Percentiles rank a stretch among this genome's conserved stretches.
Evolutionary conservation across 2,329 filamentous ascomycete species (phyloP).

Genomic region (Colletotrichum kahawae): DNA sequence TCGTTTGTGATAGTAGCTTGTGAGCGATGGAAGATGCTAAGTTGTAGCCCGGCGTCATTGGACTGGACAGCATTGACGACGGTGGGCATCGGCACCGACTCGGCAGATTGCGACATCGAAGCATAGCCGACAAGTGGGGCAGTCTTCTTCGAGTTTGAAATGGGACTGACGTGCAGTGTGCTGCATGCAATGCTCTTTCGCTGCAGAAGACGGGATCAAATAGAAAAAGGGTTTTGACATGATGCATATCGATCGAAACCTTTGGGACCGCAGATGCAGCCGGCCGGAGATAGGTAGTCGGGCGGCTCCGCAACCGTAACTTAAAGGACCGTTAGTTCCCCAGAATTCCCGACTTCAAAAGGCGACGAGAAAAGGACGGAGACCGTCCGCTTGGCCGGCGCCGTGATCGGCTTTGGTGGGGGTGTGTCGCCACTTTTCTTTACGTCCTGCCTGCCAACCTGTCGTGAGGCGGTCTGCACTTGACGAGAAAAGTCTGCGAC

Average conservation of each 20-base stretch:
- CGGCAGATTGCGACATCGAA: not conserved
- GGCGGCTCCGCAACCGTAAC: not conserved
- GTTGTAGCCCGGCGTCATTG: not conserved
- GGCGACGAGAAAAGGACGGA: not conserved
- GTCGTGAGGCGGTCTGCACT: not conserved
- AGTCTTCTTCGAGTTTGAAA: not conserved
- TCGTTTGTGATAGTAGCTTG: not conserved
- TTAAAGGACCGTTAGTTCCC: not conserved
- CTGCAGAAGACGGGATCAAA: not conserved
- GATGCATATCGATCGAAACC: not conserved
- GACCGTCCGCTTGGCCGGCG: not conserved
- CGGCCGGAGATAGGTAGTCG: not conserved
- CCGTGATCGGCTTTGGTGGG: slow-evolving; percentile 5
- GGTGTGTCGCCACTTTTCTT: not conserved
- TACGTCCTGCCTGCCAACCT: not conserved
- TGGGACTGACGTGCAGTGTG: not conserved
- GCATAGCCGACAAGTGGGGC: not conserved
- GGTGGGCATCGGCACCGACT: slow-evolving; percentile 4
- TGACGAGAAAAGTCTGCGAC: not conserved
- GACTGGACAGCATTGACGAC: not conserved
- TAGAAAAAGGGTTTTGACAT: not conserved
- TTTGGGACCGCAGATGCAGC: not conserved
- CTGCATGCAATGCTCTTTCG: not conserved
- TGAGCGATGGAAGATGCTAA: not conserved
- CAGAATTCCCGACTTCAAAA: not conserved